phyloP scores from a whole-genome alignment of 345 rosid genomes.

The Salix viminalis region DNA sequence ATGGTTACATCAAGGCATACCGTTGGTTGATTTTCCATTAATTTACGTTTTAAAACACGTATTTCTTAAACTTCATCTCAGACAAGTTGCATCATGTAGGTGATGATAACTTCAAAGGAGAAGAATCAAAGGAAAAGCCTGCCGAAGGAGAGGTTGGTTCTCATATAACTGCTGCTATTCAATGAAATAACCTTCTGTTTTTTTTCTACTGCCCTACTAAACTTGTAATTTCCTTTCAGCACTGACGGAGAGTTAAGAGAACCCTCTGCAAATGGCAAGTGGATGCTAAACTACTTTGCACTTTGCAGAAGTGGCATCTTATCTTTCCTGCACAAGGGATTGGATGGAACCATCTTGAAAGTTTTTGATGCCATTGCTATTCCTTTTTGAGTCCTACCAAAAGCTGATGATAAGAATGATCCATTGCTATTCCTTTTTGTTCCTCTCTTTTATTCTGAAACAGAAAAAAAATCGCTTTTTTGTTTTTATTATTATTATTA shows the following conservation, averaged over 20 bases:
- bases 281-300: constrained; percentile 14
- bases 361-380: constrained; percentile 15
- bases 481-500: neutral
- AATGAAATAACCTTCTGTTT: neutral
- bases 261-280: neutral
- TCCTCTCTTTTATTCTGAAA: neutral
- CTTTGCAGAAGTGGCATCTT: constrained; percentile 19
- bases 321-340: constrained; percentile 22
- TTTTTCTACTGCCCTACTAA: neutral
- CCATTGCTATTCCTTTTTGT: constrained; percentile 14
- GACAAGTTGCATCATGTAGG: constrained; percentile 37
- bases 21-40: neutral
- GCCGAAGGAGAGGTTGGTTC: constrained; percentile 57
- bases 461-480: neutral
- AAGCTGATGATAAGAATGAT: constrained; percentile 19
- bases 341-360: constrained; percentile 22
- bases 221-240: constrained; percentile 21
- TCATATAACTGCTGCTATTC: neutral
- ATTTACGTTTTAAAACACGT: neutral
- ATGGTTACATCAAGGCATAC: neutral
- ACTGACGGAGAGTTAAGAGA: constrained; percentile 23
- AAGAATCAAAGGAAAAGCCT: constrained; percentile 57
- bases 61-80: constrained; percentile 1
- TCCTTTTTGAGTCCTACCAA: constrained; percentile 16
- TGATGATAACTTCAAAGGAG: constrained; percentile 67